phyloP scores from a whole-genome alignment of 192 early-diverging fungal genomes.

The Haplosporangium gracile region DNA sequence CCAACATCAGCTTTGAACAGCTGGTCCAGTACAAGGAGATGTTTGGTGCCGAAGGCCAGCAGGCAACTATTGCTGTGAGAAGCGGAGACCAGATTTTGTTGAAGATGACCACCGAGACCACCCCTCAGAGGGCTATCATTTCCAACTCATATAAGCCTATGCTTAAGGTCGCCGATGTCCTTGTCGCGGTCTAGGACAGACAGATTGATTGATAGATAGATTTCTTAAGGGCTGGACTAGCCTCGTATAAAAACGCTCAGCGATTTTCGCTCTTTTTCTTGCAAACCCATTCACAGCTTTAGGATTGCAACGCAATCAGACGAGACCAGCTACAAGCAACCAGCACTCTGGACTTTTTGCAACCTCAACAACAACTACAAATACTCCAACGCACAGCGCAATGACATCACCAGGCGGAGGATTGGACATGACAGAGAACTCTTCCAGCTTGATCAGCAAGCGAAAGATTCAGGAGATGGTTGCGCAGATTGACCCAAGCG shows the following conservation, averaged over 20 bases:
- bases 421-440: slow-evolving; percentile 49
- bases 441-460: slow-evolving; percentile 70
- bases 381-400: not conserved
- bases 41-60: slow-evolving; percentile 57
- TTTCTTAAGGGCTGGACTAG: not conserved
- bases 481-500: slow-evolving; percentile 84
- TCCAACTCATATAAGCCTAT: slow-evolving; percentile 22
- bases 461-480: slow-evolving; percentile 89
- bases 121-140: slow-evolving; percentile 27
- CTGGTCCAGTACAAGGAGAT: slow-evolving; percentile 69
- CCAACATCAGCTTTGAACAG: slow-evolving; percentile 71
- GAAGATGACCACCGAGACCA: slow-evolving; percentile 56
- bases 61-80: slow-evolving; percentile 76
- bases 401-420: slow-evolving; percentile 55
- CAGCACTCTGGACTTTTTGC: not conserved
- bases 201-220: not conserved
- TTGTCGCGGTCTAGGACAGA: not conserved
- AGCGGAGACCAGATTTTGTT: slow-evolving; percentile 76
- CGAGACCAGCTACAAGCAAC: not conserved
- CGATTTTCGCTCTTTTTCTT: not conserved
- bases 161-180: not conserved
- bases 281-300: not conserved
- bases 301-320: not conserved
- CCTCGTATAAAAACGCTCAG: not conserved
- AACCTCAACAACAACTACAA: not conserved